Evolutionary conservation across 805 yeast species (phyloP), one percentile per base, ranked within the genome.

Genomic region (Myxozyma neglecta): DNA sequence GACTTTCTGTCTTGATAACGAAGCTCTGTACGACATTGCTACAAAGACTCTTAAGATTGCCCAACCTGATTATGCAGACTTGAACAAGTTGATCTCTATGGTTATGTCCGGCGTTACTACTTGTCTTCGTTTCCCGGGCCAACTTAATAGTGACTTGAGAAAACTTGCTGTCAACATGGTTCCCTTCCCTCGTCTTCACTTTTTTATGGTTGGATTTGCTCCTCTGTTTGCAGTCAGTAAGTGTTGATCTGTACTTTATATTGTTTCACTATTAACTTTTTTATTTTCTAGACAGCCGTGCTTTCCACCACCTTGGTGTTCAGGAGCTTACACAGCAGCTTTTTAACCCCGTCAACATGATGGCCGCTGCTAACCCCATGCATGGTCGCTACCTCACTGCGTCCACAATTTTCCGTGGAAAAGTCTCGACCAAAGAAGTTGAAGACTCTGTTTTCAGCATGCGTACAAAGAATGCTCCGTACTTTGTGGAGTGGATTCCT

Each of bases 91-190:
- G 74, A 94, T 91, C 40, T 87, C 96, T 14, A 84, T 90, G 49
- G 97, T 91, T 60, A 91, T 91, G 97, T 87, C 94, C 20, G 97
- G 97, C 79, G 92, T 91, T 60, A 91, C 97, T 57, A 91, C 97
- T 18, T 89, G 96, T 18, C 81, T 91, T 71, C 88, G 97, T 78
- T 91, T 87, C 81, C 97, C 97, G 64, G 97, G 97, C 73, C 96
- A 91, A 80, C 84, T 91, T 74, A 91, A 91, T 80, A 87, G 96
- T 32, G 97, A 91, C 77, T 80, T 91, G 74, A 86, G 97, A 79
- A 91, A 91, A 76, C 82, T 91, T 73, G 97, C 97, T 14, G 97
- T 91, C 63, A 91, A 91, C 79, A 81, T 91, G 77, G 96, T 91
- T 63, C 97, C 97, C 56, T 91, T 90, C 85, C 96, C 96, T 74